Evolutionary conservation across 805 yeast genomes (phyloP), one percentile per base, ranked within the genome.

Genomic region (Maudiozyma serrabonitensis): DNA sequence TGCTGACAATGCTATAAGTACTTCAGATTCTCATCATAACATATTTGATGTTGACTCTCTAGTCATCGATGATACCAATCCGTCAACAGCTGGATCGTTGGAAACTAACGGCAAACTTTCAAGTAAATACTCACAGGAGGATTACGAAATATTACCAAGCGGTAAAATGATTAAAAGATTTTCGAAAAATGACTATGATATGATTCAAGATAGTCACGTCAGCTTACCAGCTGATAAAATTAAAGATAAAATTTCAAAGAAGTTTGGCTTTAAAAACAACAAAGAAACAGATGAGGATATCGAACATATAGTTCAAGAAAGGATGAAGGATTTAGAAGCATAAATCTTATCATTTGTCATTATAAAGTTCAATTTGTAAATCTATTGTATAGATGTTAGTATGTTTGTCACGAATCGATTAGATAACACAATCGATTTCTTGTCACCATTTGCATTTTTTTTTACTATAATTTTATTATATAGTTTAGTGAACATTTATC

Each of bases 91-190:
- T 32, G 39, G 31, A 23, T 43, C 39, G 11, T 6, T 8, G 1
- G 28, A 35, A 13, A 16, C 21, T 1, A 15, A 34, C 4, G 16
- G 28, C n/a, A 32, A 31, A 18, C 13, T 6, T 18, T 35, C 45
- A 16, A n/a, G 28, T 8, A 37, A 26, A 23, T 23, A 23, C 8
- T 39, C 47, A 41, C 59, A 63, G 19, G 60, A 62, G 4, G 64
- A 69, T 31, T 75, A 70, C 56, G 91, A 83, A 55, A 68, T 81
- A 43, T 71, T 86, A 50, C 95, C 95, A 1, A 82, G 90, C 62
- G 95, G 95, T 37, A 78, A 82, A 53, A 67, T 79, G 15, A 71
- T 85, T 21, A 75, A 64, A 59, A 73, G 68, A 62, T 69, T 60
- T 64, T 55, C 45, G 3, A 26, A 25, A 38, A 31, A 26, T 18